These are phyloP conservation scores for Hemileccinum impolitum DNA, from an alignment of 768 basidiomycete species.

Conservation along the genomic window DNA sequence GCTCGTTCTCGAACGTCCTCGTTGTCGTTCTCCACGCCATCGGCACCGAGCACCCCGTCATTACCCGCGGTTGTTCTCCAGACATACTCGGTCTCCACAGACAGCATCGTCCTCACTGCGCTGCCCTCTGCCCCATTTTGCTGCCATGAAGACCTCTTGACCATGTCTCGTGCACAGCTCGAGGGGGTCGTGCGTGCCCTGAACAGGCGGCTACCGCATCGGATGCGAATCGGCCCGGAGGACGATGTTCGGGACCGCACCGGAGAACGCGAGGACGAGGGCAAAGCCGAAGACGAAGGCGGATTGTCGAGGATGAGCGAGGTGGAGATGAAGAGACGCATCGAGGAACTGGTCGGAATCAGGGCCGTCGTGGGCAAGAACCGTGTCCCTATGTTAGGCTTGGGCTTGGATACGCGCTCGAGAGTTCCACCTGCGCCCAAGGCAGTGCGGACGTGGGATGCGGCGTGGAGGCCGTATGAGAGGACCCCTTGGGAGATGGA, in stretches of 20 bases:
- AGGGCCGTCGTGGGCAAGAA: constrained; percentile 30
- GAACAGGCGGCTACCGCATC: constrained; percentile 54
- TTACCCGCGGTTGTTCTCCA: constrained; percentile 53
- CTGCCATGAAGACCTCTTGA: constrained; percentile 69
- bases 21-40: constrained; percentile 8
- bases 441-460: constrained; percentile 22
- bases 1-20: constrained; percentile 7
- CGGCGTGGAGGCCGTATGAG: constrained; percentile 17
- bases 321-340: constrained; percentile 46
- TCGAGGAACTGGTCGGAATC: constrained; percentile 64
- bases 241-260: neutral
- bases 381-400: constrained; percentile 21
- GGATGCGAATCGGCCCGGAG: constrained; percentile 45
- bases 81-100: constrained; percentile 46
- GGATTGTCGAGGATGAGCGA: constrained; percentile 31
- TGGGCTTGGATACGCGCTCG: constrained; percentile 18
- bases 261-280: neutral
- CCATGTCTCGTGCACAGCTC: constrained; percentile 56
- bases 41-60: constrained; percentile 5
- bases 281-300: no score
- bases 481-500: constrained; percentile 27
- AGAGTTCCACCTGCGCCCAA: constrained; percentile 33
- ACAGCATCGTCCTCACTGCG: constrained; percentile 62
- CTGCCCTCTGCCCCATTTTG: constrained; percentile 60
- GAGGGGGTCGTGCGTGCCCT: constrained; percentile 49